phyloP scores from a whole-genome alignment of 164 flowering plant genomes.

The Saururus chinensis region DNA sequence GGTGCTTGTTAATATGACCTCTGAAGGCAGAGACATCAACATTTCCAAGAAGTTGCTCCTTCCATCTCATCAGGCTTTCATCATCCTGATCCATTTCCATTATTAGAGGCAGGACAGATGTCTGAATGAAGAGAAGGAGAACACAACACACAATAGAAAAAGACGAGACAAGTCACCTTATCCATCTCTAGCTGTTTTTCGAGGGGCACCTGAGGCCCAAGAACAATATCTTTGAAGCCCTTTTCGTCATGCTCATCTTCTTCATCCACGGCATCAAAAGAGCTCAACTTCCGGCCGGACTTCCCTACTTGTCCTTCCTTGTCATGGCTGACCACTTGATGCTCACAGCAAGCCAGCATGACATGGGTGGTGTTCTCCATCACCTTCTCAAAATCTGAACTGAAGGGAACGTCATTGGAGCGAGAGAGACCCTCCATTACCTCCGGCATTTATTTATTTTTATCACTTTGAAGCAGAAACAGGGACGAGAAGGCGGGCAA shows the following conservation, averaged over 20 bases:
- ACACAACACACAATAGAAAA: too few species aligned
- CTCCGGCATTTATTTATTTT: too few species aligned
- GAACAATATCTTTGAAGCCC: constrained; percentile 14
- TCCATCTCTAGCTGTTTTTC: constrained; percentile 75
- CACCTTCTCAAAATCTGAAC: too few species aligned
- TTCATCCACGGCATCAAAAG: constrained; percentile 30
- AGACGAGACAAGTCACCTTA: too few species aligned
- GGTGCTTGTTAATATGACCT: constrained; percentile 14
- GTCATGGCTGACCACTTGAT: too few species aligned
- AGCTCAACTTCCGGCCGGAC: constrained; percentile 1
- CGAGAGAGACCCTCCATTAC: too few species aligned
- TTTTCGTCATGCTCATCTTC: constrained; percentile 33
- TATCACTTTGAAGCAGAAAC: too few species aligned
- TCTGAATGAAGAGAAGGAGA: neutral
- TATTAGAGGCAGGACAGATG: neutral
- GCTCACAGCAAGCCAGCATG: too few species aligned
- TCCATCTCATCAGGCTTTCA: constrained; percentile 35
- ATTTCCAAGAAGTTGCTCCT: constrained; percentile 30
- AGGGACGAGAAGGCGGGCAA: too few species aligned
- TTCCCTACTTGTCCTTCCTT: neutral
- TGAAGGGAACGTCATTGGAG: too few species aligned
- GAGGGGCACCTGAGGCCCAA: constrained; percentile 72
- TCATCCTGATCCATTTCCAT: constrained; percentile 28
- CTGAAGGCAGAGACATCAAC: constrained; percentile 23
- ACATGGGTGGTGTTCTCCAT: too few species aligned